Evolutionary conservation across 257 asterid species (phyloP), one percentile per base, ranked within the genome.

Genomic region (Voacanga thouarsii): DNA sequence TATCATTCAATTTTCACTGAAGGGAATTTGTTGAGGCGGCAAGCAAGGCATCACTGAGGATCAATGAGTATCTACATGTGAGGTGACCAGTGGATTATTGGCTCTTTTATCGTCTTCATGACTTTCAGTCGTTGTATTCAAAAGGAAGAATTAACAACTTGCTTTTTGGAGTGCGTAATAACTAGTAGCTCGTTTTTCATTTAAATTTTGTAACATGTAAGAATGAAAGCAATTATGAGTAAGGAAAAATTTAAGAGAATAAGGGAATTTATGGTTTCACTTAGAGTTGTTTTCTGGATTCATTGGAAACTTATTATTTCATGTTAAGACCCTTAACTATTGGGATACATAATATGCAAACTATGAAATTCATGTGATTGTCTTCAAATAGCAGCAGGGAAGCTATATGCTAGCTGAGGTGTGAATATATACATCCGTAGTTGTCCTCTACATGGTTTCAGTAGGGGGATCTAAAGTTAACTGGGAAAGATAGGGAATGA

Each of bases 31-130:
- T 89, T 21, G 86, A 82, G 78, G 99, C 89, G 86, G 98, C 98
- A 73, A 85, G 90, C 94, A 84, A 90, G 79, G 98, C 98, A n/a
- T 92, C 98, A 68, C 74, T 92, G 71, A 90, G 92, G 71, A 78
- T 95, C 77, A 93, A 89, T 75, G 97, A 90, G 74, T 93, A 91
- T 88, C 86, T 95, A 85, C 95, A 93, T 87, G 99, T 94, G 92
- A 92, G 97, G 88, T 90, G 92, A 82, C 90, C 72, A 45, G 86
- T 82, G 82, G 76, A 79, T 83, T 84, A 51, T 70, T 79, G 73
- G 77, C 79, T 47, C 56, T 71, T 51, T 56, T 69, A 45, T 50
- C 5, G 43, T 28, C 64, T 51, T 77, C 72, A 11, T 71, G 73
- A 47, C 55, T 64, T 33, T 2, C 6, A 73, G 19, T 56, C 44